Evolutionary conservation across 1,139 yeast species (phyloP).

Genomic region (Pichia kudriavzevii): DNA sequence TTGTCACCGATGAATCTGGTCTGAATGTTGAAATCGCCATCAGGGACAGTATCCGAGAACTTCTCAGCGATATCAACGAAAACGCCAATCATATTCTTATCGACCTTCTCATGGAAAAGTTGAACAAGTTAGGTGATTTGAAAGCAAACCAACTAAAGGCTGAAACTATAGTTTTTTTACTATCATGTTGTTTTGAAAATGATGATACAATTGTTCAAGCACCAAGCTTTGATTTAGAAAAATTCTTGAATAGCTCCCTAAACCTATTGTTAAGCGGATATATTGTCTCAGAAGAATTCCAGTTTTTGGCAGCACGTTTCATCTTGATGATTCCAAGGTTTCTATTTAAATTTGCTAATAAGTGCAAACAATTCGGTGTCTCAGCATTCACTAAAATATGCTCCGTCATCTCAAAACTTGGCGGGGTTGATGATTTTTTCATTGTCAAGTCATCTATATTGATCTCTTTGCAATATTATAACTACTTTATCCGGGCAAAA

Average conservation of each 20-base stretch:
- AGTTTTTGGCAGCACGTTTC: slow-evolving; percentile 38
- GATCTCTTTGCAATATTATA: slow-evolving; percentile 48
- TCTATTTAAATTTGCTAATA: slow-evolving; percentile 42
- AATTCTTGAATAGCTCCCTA: slow-evolving; percentile 9
- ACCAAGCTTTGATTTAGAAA: slow-evolving; percentile 19
- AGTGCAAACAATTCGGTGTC: slow-evolving; percentile 34
- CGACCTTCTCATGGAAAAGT: slow-evolving; percentile 19
- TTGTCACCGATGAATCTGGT: slow-evolving; percentile 68
- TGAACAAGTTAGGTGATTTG: slow-evolving; percentile 8
- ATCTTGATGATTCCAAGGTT: slow-evolving; percentile 49
- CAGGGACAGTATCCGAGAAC: slow-evolving; percentile 49
- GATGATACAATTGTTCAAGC: slow-evolving; percentile 32
- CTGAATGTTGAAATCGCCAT: slow-evolving; percentile 41
- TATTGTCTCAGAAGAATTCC: slow-evolving; percentile 14
- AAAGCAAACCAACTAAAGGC: slow-evolving; percentile 10
- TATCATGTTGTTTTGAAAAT: slow-evolving; percentile 39
- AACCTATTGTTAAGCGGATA: slow-evolving; percentile 3
- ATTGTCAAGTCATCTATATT: slow-evolving; percentile 41
- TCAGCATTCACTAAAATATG: slow-evolving; percentile 33
- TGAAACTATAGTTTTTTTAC: slow-evolving; percentile 37
- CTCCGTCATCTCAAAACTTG: slow-evolving; percentile 21
- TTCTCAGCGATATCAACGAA: slow-evolving; percentile 38
- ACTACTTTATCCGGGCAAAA: slow-evolving; percentile 34
- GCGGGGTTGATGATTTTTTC: slow-evolving; percentile 13
- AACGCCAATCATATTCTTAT: slow-evolving; percentile 32